Evolutionary conservation across 345 rosid species (phyloP), one percentile per base, ranked within the genome.

Genomic region (Anastatica hierochuntica): DNA sequence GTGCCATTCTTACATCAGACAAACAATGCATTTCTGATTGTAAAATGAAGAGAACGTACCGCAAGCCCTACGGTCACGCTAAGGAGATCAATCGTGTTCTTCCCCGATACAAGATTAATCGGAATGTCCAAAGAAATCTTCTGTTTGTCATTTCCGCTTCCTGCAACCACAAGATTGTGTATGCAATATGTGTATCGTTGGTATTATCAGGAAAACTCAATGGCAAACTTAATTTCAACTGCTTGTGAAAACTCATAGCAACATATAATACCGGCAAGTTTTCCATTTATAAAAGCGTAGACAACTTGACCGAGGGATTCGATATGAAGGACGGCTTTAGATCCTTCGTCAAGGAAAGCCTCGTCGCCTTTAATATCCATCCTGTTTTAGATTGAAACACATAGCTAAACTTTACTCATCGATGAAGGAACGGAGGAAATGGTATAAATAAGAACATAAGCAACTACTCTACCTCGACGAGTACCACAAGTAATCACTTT

Each of bases 21-120:
- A 6, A 59, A 26, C 40, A 60, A 12, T 46, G 16, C 2, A 33
- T 39, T 30, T 35, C 36, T 46, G 29, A 18, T 36, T 18, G 23
- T 26, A n/a, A 50, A 50, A 33, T 7, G 23, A 39, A 65, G 35
- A 34, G 62, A 50, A 49, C 66, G 1, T 56, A 90, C 96, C 89
- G 79, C 84, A 65, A 87, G 98, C 62, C 98, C 98, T n/a, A 87
- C 96, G 2, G 98, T 87, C 69, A 87, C 70, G 76, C 98, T 77
- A 53, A 90, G 75, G 54, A 90, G 84, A 70, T 87, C 95, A 2
- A 87, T 66, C 49, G 73, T 75, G 77, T 90, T 90, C 73, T 77
- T 82, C 49, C 96, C 96, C 12, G 80, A 40, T 14, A 40, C 72
- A 18, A 87, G 74, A 18, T 75, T 70, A 58, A 87, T 14, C 0